phyloP scores from a whole-genome alignment of 257 asterid genomes.

The Nemophila menziesii region DNA sequence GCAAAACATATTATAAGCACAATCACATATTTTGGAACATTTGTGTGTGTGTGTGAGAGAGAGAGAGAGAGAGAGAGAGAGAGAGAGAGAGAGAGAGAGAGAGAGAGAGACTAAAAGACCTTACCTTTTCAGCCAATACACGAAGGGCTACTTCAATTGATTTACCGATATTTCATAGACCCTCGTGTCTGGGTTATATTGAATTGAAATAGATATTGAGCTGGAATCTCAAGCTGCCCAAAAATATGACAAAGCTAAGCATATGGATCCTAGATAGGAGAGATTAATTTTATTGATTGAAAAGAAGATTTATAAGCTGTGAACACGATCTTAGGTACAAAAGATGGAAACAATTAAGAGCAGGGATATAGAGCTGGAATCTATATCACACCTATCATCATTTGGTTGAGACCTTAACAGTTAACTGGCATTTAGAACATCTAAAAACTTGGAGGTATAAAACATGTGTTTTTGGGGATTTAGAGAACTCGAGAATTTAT shows the following conservation, averaged over 20 bases:
- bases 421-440: no score
- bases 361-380: no score
- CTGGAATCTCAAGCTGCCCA: conserved; percentile 87
- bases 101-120: no score
- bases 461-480: no score
- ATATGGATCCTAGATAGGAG: no score
- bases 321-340: not conserved
- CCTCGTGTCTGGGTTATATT: conserved; percentile 90
- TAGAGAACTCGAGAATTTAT: not conserved
- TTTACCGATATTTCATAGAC: conserved; percentile 92
- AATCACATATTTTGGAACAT: not conserved
- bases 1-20: conserved; percentile 2
- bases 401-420: no score
- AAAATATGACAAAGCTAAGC: conserved; percentile 15
- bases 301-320: not conserved
- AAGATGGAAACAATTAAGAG: not conserved
- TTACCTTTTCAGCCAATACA: conserved; percentile 95
- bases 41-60: not conserved
- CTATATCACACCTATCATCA: no score
- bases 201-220: conserved; percentile 81
- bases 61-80: no score
- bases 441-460: not conserved
- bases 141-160: conserved; percentile 99
- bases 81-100: no score
- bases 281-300: no score